Evolutionary conservation across 495 filamentous ascomycete species (phyloP), one percentile per base, ranked within the genome.

Genomic region (Podospora pseudoanserina): DNA sequence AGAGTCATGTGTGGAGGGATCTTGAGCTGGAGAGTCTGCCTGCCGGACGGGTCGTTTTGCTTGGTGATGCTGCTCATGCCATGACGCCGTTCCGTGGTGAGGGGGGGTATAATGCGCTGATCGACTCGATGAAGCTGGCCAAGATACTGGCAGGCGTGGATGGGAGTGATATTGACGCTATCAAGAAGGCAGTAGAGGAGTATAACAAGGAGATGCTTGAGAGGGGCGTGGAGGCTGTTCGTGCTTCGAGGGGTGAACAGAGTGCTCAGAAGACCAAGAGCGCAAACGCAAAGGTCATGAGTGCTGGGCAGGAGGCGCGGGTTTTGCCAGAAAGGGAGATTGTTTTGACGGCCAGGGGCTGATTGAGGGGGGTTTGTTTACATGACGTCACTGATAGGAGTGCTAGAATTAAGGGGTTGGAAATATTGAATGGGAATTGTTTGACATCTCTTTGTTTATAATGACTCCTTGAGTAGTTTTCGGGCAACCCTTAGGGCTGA

Each of bases 1-100:
- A 60, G 58, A 68, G 67, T 0, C 70, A 71, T 65, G 66, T 71
- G 27, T 69, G 70, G 58, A 65, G 60, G 28, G 71, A 73, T 61
- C 70, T 77, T 2, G 59, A 75, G 26, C 65, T 67, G 18, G 70
- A 71, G 28, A 54, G 60, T n/a, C 44, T 78, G 56, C 71, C 66
- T 39, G 75, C 79, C 16, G 81, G 82, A 9, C 70, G 81, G 23
- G 76, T 79, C 4, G 78, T 80, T 18, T 67, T 86, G 16, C 66
- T 85, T 18, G 84, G 85, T 0, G 84, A 87, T 71, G 80, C 84
- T 1, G 83, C 83, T 2, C 84, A 87, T 72, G 76, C 82, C 11
- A 87, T 87, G 85, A 82, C 81, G 0, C 85, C 86, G 18, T 60
- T 60, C 23, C 18, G 58, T 5, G 58, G 58, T 0, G 58, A 60